Evolutionary conservation across 2,329 filamentous ascomycete species (phyloP).

Genomic region (Sporothrix euskadiensis): DNA sequence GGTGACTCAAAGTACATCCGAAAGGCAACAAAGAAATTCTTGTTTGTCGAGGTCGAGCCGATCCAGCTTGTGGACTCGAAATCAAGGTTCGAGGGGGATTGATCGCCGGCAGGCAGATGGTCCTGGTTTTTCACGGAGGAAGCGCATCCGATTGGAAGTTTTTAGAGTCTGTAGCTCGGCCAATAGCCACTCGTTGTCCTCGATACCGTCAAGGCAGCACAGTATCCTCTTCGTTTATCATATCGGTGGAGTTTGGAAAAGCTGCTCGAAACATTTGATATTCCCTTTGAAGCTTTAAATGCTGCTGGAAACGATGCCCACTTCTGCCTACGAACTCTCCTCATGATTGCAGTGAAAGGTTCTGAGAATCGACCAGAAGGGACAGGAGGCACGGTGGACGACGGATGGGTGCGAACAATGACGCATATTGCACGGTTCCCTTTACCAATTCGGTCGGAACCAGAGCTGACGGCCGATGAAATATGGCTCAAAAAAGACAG

Average conservation of each 20-base stretch:
- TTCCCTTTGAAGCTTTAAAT: background rate
- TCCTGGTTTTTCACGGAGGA: conserved; percentile 16
- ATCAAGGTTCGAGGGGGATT: background rate
- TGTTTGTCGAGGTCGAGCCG: background rate
- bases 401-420: background rate
- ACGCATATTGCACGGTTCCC: background rate
- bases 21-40: background rate
- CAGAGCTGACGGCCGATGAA: background rate
- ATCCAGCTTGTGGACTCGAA: background rate
- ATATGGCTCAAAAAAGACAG: background rate
- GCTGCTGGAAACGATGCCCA: conserved; percentile 17
- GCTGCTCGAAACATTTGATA: background rate
- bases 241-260: background rate
- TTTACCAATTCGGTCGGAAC: background rate
- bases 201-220: conserved; percentile 1
- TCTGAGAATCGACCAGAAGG: background rate
- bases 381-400: background rate
- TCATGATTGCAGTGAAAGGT: conserved; percentile 5
- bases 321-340: background rate
- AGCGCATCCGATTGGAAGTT: conserved; percentile 14
- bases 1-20: background rate
- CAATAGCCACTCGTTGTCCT: conserved; percentile 4
- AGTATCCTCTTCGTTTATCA: background rate
- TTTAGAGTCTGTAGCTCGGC: conserved; percentile 5
- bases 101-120: background rate